Conservation (phyloP, 2,329 filamentous ascomycete genomes). For the Hypoxylon sp. region DNA sequence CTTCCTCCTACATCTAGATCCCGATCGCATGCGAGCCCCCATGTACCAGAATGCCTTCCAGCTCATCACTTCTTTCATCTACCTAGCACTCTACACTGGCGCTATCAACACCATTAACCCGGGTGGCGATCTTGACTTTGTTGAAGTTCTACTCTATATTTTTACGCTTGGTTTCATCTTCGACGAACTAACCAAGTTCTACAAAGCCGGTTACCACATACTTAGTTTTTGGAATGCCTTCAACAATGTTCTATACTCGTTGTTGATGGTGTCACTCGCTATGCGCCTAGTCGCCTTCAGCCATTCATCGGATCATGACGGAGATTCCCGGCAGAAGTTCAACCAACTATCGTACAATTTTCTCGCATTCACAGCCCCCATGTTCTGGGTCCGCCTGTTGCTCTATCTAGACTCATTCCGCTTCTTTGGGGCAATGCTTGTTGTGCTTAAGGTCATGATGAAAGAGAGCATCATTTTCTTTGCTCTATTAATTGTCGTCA, state of each 20-base stretch:
- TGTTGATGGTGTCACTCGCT: constrained; percentile 84
- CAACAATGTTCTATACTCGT: constrained; percentile 84
- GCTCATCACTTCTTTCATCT: constrained; percentile 86
- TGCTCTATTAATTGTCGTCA: constrained; percentile 85
- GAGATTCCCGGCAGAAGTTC: constrained; percentile 70
- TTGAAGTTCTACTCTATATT: constrained; percentile 87
- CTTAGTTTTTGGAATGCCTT: constrained; percentile 98
- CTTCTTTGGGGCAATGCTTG: constrained; percentile 98
- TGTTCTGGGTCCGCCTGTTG: constrained; percentile 96
- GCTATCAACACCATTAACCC: constrained; percentile 96
- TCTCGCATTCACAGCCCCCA: constrained; percentile 89
- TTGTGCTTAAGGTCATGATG: constrained; percentile 96
- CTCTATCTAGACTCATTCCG: constrained; percentile 93
- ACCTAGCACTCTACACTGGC: constrained; percentile 86
- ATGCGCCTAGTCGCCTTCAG: constrained; percentile 83
- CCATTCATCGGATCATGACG: constrained; percentile 64
- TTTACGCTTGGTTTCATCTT: constrained; percentile 93
- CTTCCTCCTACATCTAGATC: constrained; percentile 88
- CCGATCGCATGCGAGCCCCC: constrained; percentile 93
- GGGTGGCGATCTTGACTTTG: constrained; percentile 83
- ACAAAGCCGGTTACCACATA: constrained; percentile 93
- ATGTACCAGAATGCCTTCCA: constrained; percentile 93
- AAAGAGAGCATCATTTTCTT: constrained; percentile 97
- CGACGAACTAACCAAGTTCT: constrained; percentile 90
- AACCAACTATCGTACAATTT: constrained; percentile 94